Base-by-base conservation (phyloP, 257 asterid genomes). In the Thymus quinquecostatus region DNA sequence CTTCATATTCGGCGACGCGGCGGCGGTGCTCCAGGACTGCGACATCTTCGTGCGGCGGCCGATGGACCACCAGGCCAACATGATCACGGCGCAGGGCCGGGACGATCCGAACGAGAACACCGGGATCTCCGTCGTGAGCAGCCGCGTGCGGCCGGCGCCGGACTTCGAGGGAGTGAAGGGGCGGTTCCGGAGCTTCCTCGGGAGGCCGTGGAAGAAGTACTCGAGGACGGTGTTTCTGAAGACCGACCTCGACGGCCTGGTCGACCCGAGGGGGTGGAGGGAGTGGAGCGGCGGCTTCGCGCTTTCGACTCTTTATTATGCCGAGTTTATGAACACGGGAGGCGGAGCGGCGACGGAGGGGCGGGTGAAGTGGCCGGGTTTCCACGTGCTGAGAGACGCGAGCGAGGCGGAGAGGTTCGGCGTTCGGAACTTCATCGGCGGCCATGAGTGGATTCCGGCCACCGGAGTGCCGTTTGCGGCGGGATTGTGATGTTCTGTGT, bases 31-130 rank as follows among this genome's bases (percentile, higher is more conserved):
- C 27, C 92, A 91, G 55, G 80, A 89, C 54, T 89, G 90, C 29
- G 87, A 87, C 30, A 78, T 91, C 29, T 47, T 79, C 8, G 85
- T 89, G 1, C 60, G 89, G 9, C 79, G 63, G 73, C 93, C 93
- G 3, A 81, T 85, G 90, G 74, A 58, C 0, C 83, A 78, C 64
- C 95, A 89, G 12, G 33, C 83, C n/a, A 89, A 86, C 79, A 60
- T 80, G 84, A 78, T 91, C 12, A 87, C 96, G 0, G 95, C 95
- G 2, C 96, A 91, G 9, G 95, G 91, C 0, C 66, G 92, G 7
- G 79, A 75, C 2, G 82, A 82, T 12, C 79, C 84, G 0, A 78
- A 82, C 33, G 82, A 85, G 34, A 87, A 79, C 78, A 86, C 95
- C 0, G 96, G 96, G 38, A 84, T 89, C 60, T 86, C 89, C 0